Base-by-base conservation (phyloP, 2,329 filamentous ascomycete species). In the Thermothelomyces thermophilus region DNA sequence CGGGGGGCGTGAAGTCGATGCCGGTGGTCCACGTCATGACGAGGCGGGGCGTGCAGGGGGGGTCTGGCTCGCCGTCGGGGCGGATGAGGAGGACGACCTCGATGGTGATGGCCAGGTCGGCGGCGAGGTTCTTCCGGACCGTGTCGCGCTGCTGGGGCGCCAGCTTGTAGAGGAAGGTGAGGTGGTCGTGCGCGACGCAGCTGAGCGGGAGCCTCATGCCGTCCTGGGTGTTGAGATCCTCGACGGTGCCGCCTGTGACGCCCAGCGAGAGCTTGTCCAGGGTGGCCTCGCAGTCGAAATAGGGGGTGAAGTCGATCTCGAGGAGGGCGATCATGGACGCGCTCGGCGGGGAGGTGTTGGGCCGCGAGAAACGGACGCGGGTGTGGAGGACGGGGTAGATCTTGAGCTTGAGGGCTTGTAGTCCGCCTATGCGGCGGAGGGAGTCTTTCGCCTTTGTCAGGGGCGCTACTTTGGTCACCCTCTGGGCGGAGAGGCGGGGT, bases 381-480 rank as follows among this genome's bases (percentile, higher is more conserved):
- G 85, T 84, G 63, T 89, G 86, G 10, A 89, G 72, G 3, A 83
- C 80, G 8, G 87, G 85, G 46, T 79, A 78, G 33, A 87, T 76
- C 52, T 76, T 79, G 41, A 87, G 75, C 7, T 79, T 73, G 30
- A 84, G 73, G 50, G 77, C 77, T 42, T 82, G 77, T 4, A 83
- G 74, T 11, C 81, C 82, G 54, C 78, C 78, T 48, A 90, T 74
- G 3, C 84, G 80, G 34, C 79, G 80, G 52, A 80, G 71, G 34
- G 76, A 67, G 52, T 86, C 82, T 56, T 79, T 79, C 20, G 74
- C 72, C 42, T 80, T 77, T 2, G 82, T 80, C 36, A 80, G 74
- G 5, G 86, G 87, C 6, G 83, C 80, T 4, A 90, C 84, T 54
- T 84, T 80, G 36, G 84, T 88, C 30, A 91, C 85, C 41, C 86